Evolutionary conservation across 1,139 yeast species (phyloP).

Genomic region (Taphrina pruni): DNA sequence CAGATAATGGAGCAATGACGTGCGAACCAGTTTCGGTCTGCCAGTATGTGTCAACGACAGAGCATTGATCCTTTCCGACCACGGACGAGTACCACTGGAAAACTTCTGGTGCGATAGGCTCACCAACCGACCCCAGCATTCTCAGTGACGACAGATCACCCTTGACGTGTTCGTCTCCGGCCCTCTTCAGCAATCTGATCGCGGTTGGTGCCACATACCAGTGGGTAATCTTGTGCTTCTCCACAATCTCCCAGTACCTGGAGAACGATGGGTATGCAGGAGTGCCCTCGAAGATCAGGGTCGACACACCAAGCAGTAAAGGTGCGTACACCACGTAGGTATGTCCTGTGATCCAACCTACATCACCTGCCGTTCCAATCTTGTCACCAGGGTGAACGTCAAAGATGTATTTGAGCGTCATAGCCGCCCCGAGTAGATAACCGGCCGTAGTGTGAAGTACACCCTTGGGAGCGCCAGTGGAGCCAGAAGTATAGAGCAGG

Average conservation of each 20-base stretch:
- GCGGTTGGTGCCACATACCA: conserved; percentile 99
- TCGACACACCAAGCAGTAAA: conserved; percentile 81
- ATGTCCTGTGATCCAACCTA: conserved; percentile 99
- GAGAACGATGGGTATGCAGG: conserved; percentile 98
- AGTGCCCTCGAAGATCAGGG: conserved; percentile 94
- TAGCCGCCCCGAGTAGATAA: conserved; percentile 89
- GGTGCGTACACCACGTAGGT: conserved; percentile 97
- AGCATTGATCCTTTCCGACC: conserved; percentile 86
- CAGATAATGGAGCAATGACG: conserved; percentile 93
- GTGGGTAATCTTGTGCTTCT: conserved; percentile 91
- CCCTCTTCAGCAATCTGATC: conserved; percentile 88
- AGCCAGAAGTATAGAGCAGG: conserved; percentile 92
- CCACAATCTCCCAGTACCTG: conserved; percentile 95
- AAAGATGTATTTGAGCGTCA: conserved; percentile 91
- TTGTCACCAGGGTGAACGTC: conserved; percentile 89
- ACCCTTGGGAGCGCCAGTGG: conserved; percentile 98
- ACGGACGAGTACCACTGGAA: conserved; percentile 98
- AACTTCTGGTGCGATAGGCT: conserved; percentile 96
- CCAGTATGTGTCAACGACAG: conserved; percentile 95
- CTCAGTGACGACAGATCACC: conserved; percentile 90
- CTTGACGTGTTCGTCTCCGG: conserved; percentile 87
- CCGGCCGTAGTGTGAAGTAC: conserved; percentile 96
- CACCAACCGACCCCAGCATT: conserved; percentile 97
- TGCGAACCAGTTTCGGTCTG: conserved; percentile 98
- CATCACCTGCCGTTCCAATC: conserved; percentile 96